Base-by-base conservation (phyloP, 2,329 filamentous ascomycete species). In the Penicillium janthinellum region DNA sequence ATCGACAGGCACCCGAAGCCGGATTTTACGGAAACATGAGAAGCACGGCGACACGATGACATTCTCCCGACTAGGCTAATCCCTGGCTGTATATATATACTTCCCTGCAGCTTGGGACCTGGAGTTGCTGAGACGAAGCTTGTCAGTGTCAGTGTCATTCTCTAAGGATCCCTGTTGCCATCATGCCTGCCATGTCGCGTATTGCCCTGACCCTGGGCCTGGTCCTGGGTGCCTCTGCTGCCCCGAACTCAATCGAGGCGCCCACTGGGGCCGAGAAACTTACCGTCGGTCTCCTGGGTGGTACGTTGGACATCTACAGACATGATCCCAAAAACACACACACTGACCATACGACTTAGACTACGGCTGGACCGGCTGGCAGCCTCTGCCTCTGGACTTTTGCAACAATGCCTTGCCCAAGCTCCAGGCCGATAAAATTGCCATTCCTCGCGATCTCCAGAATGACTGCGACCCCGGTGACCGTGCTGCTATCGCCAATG, bases 401-500 rank as follows among this genome's bases (percentile, higher is more conserved):
- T 70, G 67, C 52, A 61, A 67, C 50, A 61, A 61, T 41, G 59
- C 60, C 14, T 25, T 64, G 47, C 51, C 51, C 14, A 42, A 53
- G 38, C 51, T 64, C 57, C 3, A 58, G 45, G 64, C 62, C 20
- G 61, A 60, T 35, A 60, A 57, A 20, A 58, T 70, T 7, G 54
- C 59, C 6, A 60, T 69, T n/a, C 61, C 67, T 22, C 59, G 58
- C 12, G 58, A 64, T 17, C 48, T 70, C 5, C 55, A 62, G 49
- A 70, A 70, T 49, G 67, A 70, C 52, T 69, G 67, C 52, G 64
- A 68, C 44, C 51, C 67, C 7, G 65, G 67, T 56, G 67, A 70
- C 50, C 63, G 66, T 14, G 22, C 15, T 7, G 61, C 53, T 20
- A 60, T 67, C 38, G 17, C 44, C 15, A 69, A 69, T 60, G 64